phyloP scores from a whole-genome alignment of 768 basidiomycete genomes.

The Lactifluus subvellereus region DNA sequence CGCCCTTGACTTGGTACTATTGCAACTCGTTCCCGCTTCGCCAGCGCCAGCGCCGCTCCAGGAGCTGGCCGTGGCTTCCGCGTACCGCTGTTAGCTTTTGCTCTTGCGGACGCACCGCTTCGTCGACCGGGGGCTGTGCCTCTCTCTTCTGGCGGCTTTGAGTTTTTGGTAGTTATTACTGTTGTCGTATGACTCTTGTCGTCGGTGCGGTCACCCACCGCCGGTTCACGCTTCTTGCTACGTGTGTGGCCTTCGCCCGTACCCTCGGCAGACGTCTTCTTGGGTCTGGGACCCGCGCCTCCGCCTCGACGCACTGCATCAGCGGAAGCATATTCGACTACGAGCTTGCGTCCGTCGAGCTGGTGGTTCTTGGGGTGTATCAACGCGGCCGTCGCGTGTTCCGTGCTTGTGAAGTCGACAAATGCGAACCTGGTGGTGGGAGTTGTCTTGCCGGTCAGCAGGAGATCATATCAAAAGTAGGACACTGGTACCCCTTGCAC shows the following conservation, averaged over 20 bases:
- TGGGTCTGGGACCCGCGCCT: slow-evolving; percentile 17
- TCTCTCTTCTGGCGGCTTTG: not conserved
- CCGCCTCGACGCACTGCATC: slow-evolving; percentile 87
- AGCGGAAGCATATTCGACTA: slow-evolving; percentile 83
- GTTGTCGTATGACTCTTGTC: not conserved
- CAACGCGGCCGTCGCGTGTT: slow-evolving; percentile 77
- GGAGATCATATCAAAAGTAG: not conserved
- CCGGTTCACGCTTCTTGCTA: not conserved
- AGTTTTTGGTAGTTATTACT: not conserved
- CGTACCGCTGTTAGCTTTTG: not conserved
- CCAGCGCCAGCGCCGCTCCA: slow-evolving; percentile 73
- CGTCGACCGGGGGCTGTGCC: not conserved
- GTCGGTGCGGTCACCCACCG: not conserved
- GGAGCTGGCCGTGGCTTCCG: slow-evolving; percentile 49
- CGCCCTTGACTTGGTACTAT: slow-evolving; percentile 66
- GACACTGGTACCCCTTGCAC: slow-evolving; percentile 77
- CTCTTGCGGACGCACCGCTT: not conserved
- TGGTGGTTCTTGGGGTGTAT: slow-evolving; percentile 80
- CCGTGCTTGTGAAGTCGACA: slow-evolving; percentile 77
- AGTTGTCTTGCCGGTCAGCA: not conserved
- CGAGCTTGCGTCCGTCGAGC: slow-evolving; percentile 76
- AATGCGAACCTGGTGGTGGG: slow-evolving; percentile 71
- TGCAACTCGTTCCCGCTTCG: slow-evolving; percentile 68
- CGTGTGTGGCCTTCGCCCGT: not conserved
- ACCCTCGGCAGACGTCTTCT: not conserved